Evolutionary conservation across 1,139 yeast genomes (phyloP).

Genomic region (Nadsonia starkeyi-henricii): DNA sequence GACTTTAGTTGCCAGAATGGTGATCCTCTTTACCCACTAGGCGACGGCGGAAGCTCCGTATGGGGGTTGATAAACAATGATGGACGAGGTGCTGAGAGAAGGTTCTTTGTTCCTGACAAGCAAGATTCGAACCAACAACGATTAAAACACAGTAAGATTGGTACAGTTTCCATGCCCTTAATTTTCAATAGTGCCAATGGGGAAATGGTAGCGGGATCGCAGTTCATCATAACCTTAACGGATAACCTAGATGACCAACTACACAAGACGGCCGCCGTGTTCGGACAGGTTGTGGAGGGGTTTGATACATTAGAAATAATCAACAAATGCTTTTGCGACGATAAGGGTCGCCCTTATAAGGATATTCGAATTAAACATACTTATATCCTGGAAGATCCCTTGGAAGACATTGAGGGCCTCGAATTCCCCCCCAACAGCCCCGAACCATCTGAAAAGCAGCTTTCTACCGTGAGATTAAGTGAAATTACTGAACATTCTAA

Average conservation of each 20-base stretch:
- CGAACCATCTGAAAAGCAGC: constrained; percentile 26
- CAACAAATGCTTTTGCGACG: constrained; percentile 29
- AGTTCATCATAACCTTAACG: constrained; percentile 21
- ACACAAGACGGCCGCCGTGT: constrained; percentile 19
- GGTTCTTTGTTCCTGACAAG: constrained; percentile 10
- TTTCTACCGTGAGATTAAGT: constrained; percentile 25
- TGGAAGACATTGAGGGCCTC: constrained; percentile 27
- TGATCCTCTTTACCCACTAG: constrained; percentile 33
- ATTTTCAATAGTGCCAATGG: constrained; percentile 6
- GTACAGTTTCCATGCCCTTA: constrained; percentile 28
- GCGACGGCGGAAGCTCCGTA: constrained; percentile 23
- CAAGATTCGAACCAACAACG: constrained; percentile 11
- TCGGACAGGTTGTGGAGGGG: constrained; percentile 44
- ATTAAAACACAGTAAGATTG: constrained; percentile 20
- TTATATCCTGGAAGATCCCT: constrained; percentile 43
- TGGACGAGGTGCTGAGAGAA: constrained; percentile 7
- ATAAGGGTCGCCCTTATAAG: constrained; percentile 27
- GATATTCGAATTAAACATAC: constrained; percentile 42
- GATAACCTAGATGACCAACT: constrained; percentile 13
- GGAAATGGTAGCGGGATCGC: constrained; percentile 15
- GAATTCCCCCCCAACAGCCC: constrained; percentile 20
- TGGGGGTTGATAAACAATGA: constrained; percentile 22
- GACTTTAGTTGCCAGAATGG: constrained; percentile 33
- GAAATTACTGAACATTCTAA: constrained; percentile 18
- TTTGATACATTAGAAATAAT: constrained; percentile 33